Evolutionary conservation across 2,329 filamentous ascomycete genomes (phyloP), one percentile per base, ranked within the genome.

Genomic region (Colletotrichum australisinense): DNA sequence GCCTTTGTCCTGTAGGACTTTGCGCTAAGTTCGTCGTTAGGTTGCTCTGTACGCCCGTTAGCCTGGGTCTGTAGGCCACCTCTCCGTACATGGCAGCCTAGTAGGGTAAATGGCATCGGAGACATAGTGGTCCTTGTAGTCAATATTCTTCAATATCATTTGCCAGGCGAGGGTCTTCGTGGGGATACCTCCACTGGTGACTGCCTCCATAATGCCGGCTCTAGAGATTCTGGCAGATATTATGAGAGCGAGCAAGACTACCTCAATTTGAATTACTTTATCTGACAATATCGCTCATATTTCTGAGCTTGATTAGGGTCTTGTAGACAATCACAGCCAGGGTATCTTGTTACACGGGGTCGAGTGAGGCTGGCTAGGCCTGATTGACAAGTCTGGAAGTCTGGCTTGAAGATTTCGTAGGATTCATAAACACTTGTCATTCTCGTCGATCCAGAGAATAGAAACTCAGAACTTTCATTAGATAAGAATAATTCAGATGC

Each of bases 1-100:
- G 24, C 30, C 35, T 22, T 46, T n/a, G n/a, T 35, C 2, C 6
- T 19, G n/a, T 63, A n/a, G 24, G 52, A 58, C 24, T 69, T 67
- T 63, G 38, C 38, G 49, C 57, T 68, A 52, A 24, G 58, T 30
- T 69, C 64, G 26, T 14, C 16, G 52, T 32, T 69, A n/a, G 57
- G 42, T 11, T 49, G 7, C 8, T 8, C 19, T 49, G 42, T 49
- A 49, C 42, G 42, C 16, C 19, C 4, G 22, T 63, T 35, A 30
- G 5, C 42, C 38, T 46, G 57, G 28, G 56, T 56, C 30, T 62
- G n/a, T 26, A 56, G 24, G 19, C 8, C n/a, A 58, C 7, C 22
- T 11, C 3, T 46, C 38, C 38, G 46, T 24, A 4, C 35, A 11
- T 24, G 9, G 19, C 2, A 32, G 5, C 5, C 6, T 16, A 60